Conservation (phyloP, 306 rosid genomes). For the Cicer yamashitae region DNA sequence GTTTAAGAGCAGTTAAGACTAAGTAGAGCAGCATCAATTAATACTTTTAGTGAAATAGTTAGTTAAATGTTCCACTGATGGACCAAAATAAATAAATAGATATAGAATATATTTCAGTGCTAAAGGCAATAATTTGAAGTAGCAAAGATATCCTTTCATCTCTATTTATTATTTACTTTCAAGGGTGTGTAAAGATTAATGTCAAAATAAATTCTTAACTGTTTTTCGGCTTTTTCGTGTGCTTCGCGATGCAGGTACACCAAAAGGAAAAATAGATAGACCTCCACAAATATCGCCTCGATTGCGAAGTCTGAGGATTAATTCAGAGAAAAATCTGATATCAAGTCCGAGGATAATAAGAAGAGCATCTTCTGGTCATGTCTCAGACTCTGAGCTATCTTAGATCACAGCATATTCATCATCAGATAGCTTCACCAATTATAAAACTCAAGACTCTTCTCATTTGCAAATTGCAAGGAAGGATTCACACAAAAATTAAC, state of each 20-base stretch:
- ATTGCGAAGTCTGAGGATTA: slow-evolving; percentile 49
- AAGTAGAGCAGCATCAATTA: background rate
- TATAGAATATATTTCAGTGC: background rate
- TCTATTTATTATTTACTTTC: background rate
- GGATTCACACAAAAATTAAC: slow-evolving; percentile 42
- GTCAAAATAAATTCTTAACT: background rate
- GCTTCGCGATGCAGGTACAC: slow-evolving; percentile 60
- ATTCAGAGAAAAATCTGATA: slow-evolving; percentile 54
- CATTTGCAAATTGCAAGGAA: slow-evolving; percentile 37
- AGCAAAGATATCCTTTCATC: background rate
- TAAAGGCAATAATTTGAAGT: background rate
- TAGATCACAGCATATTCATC: slow-evolving; percentile 46
- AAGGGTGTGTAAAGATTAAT: background rate
- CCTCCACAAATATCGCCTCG: slow-evolving; percentile 70
- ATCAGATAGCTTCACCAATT: slow-evolving; percentile 39
- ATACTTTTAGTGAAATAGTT: background rate
- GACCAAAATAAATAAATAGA: background rate
- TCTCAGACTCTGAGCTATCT: slow-evolving; percentile 86
- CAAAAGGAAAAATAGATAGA: slow-evolving; percentile 60
- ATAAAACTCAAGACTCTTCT: slow-evolving; percentile 32
- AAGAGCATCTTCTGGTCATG: slow-evolving; percentile 76
- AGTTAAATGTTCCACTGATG: background rate
- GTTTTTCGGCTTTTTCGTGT: slow-evolving; percentile 27
- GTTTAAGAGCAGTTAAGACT: background rate
- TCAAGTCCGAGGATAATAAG: slow-evolving; percentile 62